These are phyloP conservation scores for Vigna reflexopilosa DNA, from an alignment of 306 rosid genomes.

Conservation along the genomic window DNA sequence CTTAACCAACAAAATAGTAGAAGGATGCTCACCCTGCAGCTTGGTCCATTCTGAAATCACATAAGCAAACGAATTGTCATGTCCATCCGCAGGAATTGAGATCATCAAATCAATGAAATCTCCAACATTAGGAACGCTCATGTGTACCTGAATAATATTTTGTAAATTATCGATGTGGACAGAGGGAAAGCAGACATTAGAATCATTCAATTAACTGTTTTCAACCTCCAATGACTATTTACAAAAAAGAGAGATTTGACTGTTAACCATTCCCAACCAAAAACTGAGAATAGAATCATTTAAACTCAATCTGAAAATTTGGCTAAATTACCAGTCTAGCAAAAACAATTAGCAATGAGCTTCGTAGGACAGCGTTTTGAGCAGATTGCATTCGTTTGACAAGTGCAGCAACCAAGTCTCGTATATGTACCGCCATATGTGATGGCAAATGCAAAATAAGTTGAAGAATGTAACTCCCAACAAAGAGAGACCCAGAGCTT, in stretches of 20 bases:
- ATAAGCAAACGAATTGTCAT: conserved; percentile 74
- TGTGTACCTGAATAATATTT: conserved; percentile 72
- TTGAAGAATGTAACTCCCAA: conserved; percentile 90
- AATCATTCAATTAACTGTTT: conserved; percentile 35
- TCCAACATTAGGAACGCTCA: conserved; percentile 87
- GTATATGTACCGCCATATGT: conserved; percentile 85
- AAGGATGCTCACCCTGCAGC: conserved; percentile 76
- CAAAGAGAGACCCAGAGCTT: conserved; percentile 95
- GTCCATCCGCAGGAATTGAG: conserved; percentile 77
- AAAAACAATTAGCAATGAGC: conserved; percentile 88
- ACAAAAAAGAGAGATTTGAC: conserved; percentile 26
- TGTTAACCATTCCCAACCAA: conserved; percentile 22
- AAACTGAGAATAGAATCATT: conserved; percentile 16
- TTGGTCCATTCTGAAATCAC: conserved; percentile 95
- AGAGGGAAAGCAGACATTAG: not conserved
- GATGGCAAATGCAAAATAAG: conserved; percentile 88
- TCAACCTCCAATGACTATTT: conserved; percentile 15
- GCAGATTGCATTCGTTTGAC: conserved; percentile 90
- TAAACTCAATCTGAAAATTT: conserved; percentile 29
- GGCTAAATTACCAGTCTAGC: conserved; percentile 78
- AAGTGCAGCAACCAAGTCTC: conserved; percentile 83
- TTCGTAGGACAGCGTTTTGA: conserved; percentile 69
- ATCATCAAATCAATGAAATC: conserved; percentile 85
- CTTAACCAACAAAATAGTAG: conserved; percentile 30
- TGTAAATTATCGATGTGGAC: not conserved